A percentile compares a stretch with the other conserved stretches of the same genome.
These are phyloP conservation scores for Miscanthus sacchariflorus DNA, from an alignment of 202 grass and related monocot genomes.

Conservation along the genomic window DNA sequence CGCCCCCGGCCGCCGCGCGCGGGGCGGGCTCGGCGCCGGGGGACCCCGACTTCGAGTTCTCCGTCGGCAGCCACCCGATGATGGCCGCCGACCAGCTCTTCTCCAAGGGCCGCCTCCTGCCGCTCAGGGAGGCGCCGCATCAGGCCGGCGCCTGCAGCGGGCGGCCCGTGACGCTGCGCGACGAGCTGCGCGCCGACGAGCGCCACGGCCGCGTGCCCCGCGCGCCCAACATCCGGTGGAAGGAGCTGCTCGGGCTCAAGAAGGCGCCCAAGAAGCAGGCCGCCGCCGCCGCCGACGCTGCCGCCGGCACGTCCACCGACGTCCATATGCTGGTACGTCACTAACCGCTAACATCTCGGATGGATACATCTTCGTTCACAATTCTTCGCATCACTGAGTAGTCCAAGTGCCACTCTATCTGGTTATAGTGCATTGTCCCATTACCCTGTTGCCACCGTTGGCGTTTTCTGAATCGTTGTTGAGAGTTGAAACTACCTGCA, in stretches of 20 bases:
- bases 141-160: slow-evolving; percentile 10
- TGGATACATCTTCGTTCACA: not conserved
- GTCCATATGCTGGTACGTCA: slow-evolving; percentile 26
- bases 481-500: slow-evolving; percentile 32
- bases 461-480: slow-evolving; percentile 40
- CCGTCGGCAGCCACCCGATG: slow-evolving; percentile 87
- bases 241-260: slow-evolving; percentile 90
- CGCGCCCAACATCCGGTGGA: slow-evolving; percentile 83
- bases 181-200: slow-evolving; percentile 66
- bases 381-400: not conserved
- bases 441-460: slow-evolving; percentile 24
- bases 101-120: slow-evolving; percentile 89
- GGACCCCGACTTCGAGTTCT: slow-evolving; percentile 97
- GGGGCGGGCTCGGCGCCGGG: slow-evolving; percentile 20
- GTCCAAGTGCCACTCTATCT: too few relatives aligned
- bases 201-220: slow-evolving; percentile 60
- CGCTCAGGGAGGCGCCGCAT: slow-evolving; percentile 66
- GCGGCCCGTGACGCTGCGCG: slow-evolving; percentile 65
- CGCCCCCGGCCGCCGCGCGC: slow-evolving; percentile 30
- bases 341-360: not conserved
- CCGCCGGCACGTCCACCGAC: slow-evolving; percentile 46
- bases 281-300: slow-evolving; percentile 6
- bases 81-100: slow-evolving; percentile 93
- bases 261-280: slow-evolving; percentile 65
- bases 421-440: slow-evolving; percentile 34